These are phyloP conservation scores for Neofusicoccum umdonicola DNA, from an alignment of 2,329 filamentous ascomycete genomes.

Conservation along the genomic window DNA sequence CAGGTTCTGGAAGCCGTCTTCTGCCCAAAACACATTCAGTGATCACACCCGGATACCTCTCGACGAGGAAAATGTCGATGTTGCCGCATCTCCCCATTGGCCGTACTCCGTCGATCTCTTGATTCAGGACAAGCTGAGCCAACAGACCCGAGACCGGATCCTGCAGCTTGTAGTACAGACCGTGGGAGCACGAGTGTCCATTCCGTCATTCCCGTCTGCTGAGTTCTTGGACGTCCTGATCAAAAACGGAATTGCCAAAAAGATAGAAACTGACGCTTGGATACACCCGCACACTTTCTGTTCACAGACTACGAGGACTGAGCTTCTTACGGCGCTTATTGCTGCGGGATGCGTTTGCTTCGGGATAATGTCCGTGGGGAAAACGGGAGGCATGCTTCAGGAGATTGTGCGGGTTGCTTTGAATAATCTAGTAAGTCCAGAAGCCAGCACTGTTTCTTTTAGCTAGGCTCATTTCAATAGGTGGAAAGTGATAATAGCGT, in stretches of 20 bases:
- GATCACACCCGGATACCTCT: slow-evolving; percentile 28
- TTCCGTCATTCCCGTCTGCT: slow-evolving; percentile 31
- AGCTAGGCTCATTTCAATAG: not conserved
- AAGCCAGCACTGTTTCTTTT: not conserved
- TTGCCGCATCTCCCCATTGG: slow-evolving; percentile 30
- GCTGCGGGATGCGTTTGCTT: slow-evolving; percentile 34
- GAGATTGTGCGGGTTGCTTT: slow-evolving; percentile 32
- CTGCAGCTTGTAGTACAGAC: slow-evolving; percentile 32
- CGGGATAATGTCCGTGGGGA: slow-evolving; percentile 30
- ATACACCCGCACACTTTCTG: slow-evolving; percentile 33
- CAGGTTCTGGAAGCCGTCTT: slow-evolving; percentile 30
- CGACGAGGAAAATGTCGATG: slow-evolving; percentile 27
- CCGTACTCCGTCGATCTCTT: slow-evolving; percentile 26
- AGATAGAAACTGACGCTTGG: slow-evolving; percentile 33
- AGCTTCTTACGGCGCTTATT: slow-evolving; percentile 29
- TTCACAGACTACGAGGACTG: slow-evolving; percentile 24
- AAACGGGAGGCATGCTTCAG: slow-evolving; percentile 30
- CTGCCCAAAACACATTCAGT: slow-evolving; percentile 30
- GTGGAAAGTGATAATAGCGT: slow-evolving; percentile 31
- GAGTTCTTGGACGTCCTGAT: slow-evolving; percentile 31
- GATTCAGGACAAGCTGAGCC: slow-evolving; percentile 25
- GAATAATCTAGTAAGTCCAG: slow-evolving; percentile 21
- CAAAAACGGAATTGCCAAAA: slow-evolving; percentile 32
- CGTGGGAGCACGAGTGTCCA: slow-evolving; percentile 26
- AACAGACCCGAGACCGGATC: slow-evolving; percentile 28